Conservation (phyloP, 2,329 filamentous ascomycete genomes). For the Pseudogymnoascus sp. region DNA sequence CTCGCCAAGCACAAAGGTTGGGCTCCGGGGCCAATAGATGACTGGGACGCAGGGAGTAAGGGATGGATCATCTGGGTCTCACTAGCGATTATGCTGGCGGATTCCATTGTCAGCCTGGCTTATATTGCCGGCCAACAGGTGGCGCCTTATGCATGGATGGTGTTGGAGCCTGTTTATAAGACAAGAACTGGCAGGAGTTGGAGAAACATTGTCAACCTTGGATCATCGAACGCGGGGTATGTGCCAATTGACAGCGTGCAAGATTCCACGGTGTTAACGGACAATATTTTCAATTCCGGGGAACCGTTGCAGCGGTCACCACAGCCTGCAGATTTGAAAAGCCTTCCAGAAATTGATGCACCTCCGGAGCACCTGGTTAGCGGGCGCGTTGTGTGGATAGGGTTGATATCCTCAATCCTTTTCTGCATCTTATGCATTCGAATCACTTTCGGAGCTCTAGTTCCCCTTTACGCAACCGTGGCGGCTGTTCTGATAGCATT, state of each 20-base stretch:
- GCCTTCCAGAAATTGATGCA: conserved; percentile 56
- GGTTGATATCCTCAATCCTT: conserved; percentile 65
- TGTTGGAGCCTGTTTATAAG: conserved; percentile 26
- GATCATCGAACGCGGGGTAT: conserved; percentile 19
- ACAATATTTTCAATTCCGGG: neutral
- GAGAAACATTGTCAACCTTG: conserved; percentile 20
- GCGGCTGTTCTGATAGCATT: conserved; percentile 79
- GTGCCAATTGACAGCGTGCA: conserved; percentile 16
- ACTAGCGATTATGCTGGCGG: conserved; percentile 90
- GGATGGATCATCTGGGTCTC: conserved; percentile 99
- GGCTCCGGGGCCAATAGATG: conserved; percentile 77
- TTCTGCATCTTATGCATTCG: conserved; percentile 78
- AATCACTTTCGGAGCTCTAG: conserved; percentile 71
- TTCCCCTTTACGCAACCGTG: conserved; percentile 67
- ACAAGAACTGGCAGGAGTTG: conserved; percentile 23
- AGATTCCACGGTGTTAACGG: conserved; percentile 11
- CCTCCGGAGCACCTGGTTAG: conserved; percentile 76
- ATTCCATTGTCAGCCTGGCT: conserved; percentile 79
- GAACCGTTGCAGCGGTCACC: neutral
- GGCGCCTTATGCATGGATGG: conserved; percentile 36
- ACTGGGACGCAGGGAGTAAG: conserved; percentile 91
- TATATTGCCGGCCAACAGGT: conserved; percentile 64
- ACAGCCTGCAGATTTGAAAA: conserved; percentile 14
- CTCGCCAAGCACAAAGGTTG: conserved; percentile 77
- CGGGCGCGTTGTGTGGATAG: conserved; percentile 59